Evolutionary conservation across 2,329 filamentous ascomycete genomes (phyloP).

Genomic region (Dothistroma septosporum): DNA sequence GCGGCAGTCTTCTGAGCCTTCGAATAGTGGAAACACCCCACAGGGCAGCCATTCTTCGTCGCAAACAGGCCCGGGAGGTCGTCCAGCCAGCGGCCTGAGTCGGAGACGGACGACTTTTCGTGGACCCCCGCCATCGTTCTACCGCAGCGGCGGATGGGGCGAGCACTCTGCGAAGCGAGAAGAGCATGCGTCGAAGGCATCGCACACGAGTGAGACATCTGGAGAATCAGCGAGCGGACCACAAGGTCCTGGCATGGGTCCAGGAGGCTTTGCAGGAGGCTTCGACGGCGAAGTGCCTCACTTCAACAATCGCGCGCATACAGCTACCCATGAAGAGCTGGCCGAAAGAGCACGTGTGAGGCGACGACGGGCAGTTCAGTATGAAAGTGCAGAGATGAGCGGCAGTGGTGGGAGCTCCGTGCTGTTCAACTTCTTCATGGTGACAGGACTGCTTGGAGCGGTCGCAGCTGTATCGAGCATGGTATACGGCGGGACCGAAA

Average conservation of each 20-base stretch:
- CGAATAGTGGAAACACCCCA: slow-evolving; percentile 49
- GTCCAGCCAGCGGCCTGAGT: slow-evolving; percentile 76
- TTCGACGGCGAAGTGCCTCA: slow-evolving; percentile 60
- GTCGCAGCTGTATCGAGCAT: slow-evolving; percentile 18
- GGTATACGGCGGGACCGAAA: background rate
- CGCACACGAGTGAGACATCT: slow-evolving; percentile 28
- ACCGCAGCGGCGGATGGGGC: slow-evolving; percentile 75
- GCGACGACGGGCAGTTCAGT: slow-evolving; percentile 16
- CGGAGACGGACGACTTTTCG: slow-evolving; percentile 70
- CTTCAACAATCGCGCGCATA: slow-evolving; percentile 72
- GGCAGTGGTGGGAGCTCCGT: slow-evolving; percentile 22
- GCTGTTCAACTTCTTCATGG: slow-evolving; percentile 33
- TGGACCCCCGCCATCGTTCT: slow-evolving; percentile 87
- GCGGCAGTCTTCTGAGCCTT: slow-evolving; percentile 29
- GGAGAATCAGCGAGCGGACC: slow-evolving; percentile 20
- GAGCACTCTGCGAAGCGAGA: slow-evolving; percentile 56
- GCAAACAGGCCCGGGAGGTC: slow-evolving; percentile 57
- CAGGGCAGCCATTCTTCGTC: slow-evolving; percentile 53
- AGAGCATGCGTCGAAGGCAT: slow-evolving; percentile 38
- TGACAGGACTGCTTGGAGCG: slow-evolving; percentile 30
- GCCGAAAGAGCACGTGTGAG: slow-evolving; percentile 26
- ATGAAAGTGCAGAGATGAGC: slow-evolving; percentile 19
- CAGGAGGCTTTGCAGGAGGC: slow-evolving; percentile 57
- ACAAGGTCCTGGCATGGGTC: slow-evolving; percentile 26
- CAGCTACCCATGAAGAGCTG: slow-evolving; percentile 65